Percentiles rank a stretch among this genome's conserved stretches.
These are phyloP conservation scores for Phytophthora quininea DNA, from an alignment of 352 stramenopile genomes.

Conservation along the genomic window DNA sequence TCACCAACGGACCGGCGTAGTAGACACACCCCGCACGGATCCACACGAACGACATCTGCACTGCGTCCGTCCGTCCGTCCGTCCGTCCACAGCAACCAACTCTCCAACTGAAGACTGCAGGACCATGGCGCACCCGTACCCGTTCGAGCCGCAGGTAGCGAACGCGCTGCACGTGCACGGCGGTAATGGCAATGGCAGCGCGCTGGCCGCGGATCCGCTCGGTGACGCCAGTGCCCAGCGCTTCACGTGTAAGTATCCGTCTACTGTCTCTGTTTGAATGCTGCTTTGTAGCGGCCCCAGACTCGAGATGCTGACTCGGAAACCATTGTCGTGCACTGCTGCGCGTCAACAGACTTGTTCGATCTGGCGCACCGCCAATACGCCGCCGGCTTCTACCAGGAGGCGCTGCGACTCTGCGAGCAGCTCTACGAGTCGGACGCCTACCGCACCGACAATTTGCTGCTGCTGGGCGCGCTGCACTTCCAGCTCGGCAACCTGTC, in stretches of 20 bases:
- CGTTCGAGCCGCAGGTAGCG: constrained; percentile 27
- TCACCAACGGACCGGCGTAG: too few relatives aligned
- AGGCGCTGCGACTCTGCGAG: constrained; percentile 84
- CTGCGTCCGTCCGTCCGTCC: not conserved
- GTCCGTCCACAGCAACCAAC: not conserved
- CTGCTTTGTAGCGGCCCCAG: not conserved
- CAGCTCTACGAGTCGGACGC: constrained; percentile 90
- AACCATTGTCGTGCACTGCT: not conserved
- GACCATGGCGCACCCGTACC: constrained; percentile 38
- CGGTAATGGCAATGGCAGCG: constrained; percentile 11
- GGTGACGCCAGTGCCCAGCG: constrained; percentile 60
- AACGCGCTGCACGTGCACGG: constrained; percentile 20
- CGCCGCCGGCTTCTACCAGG: constrained; percentile 88
- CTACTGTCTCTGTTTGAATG: not conserved
- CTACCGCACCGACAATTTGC: constrained; percentile 90
- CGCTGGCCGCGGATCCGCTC: constrained; percentile 30
- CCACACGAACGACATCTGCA: too few relatives aligned
- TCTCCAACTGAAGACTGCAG: too few relatives aligned
- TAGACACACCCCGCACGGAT: not conserved
- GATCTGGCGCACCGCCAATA: constrained; percentile 87
- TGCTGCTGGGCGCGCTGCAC: constrained; percentile 93
- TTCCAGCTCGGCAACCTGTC: constrained; percentile 93
- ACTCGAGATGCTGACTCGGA: not conserved
- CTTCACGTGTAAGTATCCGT: constrained; percentile 68
- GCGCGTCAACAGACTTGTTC: constrained; percentile 58